Evolutionary conservation across 179 eudicot genomes (phyloP).

Genomic region (Heliamphora pulchella): DNA sequence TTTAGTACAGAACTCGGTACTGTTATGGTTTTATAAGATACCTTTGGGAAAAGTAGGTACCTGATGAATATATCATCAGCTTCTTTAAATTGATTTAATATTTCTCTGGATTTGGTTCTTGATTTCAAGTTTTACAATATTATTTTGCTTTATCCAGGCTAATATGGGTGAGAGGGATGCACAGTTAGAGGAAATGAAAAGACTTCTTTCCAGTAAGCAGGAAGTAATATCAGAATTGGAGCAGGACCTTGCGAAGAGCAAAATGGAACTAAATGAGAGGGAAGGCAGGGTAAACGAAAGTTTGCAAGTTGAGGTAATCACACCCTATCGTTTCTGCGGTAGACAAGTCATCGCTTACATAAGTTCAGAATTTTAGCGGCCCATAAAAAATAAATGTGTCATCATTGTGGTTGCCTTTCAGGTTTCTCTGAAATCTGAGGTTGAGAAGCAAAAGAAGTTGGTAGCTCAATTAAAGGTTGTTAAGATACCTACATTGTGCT

Average conservation of each 20-base stretch:
- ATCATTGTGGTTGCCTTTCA: conserved; percentile 14
- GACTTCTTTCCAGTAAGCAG: conserved; percentile 48
- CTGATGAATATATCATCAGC: not conserved
- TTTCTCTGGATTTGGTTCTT: not conserved
- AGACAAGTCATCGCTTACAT: conserved; percentile 1
- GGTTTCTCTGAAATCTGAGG: conserved; percentile 49
- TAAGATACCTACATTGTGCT: not conserved
- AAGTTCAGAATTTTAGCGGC: not conserved
- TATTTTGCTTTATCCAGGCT: conserved; percentile 14
- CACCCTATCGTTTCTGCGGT: conserved; percentile 5
- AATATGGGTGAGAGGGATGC: conserved; percentile 53
- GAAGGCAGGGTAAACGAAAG: conserved; percentile 35
- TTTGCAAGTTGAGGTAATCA: conserved; percentile 49
- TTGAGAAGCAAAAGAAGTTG: conserved; percentile 48
- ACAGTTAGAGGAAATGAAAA: conserved; percentile 50
- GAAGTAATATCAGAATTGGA: conserved; percentile 48
- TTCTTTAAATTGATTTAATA: not conserved
- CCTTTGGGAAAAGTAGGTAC: not conserved
- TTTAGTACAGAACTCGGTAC: not conserved
- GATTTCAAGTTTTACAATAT: not conserved
- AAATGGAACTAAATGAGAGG: conserved; percentile 47
- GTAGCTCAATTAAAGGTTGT: conserved; percentile 29
- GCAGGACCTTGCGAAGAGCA: conserved; percentile 55
- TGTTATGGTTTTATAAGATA: conserved; percentile 1
- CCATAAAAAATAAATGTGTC: not conserved